Conservation (phyloP, 805 yeast species). For the Metschnikowia colocasiae region DNA sequence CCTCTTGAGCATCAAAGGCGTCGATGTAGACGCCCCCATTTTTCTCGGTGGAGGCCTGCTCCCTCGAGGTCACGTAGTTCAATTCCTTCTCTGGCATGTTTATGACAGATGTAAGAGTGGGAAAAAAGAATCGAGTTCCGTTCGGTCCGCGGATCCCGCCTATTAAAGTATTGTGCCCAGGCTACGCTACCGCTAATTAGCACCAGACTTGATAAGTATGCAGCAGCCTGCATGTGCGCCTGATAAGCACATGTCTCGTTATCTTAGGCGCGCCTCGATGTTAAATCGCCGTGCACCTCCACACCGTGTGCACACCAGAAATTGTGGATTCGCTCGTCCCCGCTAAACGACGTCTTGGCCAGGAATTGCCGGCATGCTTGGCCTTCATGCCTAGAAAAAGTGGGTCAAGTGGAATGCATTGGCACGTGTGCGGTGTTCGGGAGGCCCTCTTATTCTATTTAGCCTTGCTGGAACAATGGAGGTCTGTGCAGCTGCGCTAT, state of each 20-base stretch:
- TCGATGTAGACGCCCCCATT: conserved; percentile 37
- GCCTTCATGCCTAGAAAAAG: no score
- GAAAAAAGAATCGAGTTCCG: neutral
- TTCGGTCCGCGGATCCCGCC: neutral
- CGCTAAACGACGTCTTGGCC: neutral
- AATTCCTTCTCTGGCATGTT: conserved; percentile 41
- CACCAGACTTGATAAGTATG: neutral
- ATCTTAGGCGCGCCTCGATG: conserved; percentile 1
- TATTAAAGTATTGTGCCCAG: neutral
- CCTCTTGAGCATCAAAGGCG: conserved; percentile 23
- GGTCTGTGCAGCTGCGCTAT: no score
- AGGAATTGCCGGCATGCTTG: neutral
- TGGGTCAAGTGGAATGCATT: no score
- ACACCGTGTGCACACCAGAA: neutral
- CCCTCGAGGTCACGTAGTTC: conserved; percentile 37
- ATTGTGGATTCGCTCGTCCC: neutral
- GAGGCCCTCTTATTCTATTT: no score
- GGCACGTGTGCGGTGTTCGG: no score
- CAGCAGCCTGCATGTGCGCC: neutral
- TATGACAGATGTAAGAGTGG: neutral
- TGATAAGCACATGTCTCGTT: conserved; percentile 6
- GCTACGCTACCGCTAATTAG: no score
- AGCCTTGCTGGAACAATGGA: no score
- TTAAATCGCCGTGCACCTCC: conserved; percentile 5
- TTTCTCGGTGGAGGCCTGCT: conserved; percentile 34